Conservation (phyloP, 768 basidiomycete species). For the Mycena alexandri region DNA sequence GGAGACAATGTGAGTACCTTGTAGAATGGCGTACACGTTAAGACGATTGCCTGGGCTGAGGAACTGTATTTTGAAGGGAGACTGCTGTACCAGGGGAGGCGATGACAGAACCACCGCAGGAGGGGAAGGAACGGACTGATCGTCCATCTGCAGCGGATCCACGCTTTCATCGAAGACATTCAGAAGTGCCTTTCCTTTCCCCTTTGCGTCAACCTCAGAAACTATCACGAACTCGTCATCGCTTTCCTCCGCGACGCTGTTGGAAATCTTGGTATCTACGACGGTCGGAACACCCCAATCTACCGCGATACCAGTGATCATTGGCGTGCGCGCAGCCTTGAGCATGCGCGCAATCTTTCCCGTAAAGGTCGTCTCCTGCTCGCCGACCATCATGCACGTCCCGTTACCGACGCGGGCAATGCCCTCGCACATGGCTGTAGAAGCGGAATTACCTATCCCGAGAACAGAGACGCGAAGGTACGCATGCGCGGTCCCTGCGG, state of each 20-base stretch:
- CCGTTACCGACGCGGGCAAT: constrained; percentile 60
- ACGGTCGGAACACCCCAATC: constrained; percentile 48
- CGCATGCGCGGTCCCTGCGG: constrained; percentile 36
- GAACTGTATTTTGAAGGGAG: constrained; percentile 32
- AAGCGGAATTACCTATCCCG: constrained; percentile 57
- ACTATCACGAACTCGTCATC: constrained; percentile 30
- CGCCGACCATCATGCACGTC: constrained; percentile 51
- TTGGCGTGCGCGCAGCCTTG: constrained; percentile 53
- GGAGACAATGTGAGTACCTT: constrained; percentile 17
- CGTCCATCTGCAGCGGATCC: constrained; percentile 15
- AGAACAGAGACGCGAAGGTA: constrained; percentile 59
- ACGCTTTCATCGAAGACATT: constrained; percentile 29
- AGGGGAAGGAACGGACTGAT: constrained; percentile 16
- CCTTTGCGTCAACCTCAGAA: constrained; percentile 1
- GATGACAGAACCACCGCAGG: constrained; percentile 21
- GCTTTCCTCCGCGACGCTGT: neutral
- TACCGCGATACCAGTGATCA: constrained; percentile 50
- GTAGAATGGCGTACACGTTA: constrained; percentile 32
- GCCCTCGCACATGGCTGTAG: constrained; percentile 54
- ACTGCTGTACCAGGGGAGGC: constrained; percentile 30
- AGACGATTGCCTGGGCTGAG: constrained; percentile 30
- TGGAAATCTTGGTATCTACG: no score
- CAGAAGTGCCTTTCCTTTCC: constrained; percentile 1
- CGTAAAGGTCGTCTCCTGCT: constrained; percentile 49
- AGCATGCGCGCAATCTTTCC: constrained; percentile 57